These are phyloP conservation scores for Talaromyces trachyspermus DNA, from an alignment of 495 filamentous ascomycete species.

Conservation along the genomic window DNA sequence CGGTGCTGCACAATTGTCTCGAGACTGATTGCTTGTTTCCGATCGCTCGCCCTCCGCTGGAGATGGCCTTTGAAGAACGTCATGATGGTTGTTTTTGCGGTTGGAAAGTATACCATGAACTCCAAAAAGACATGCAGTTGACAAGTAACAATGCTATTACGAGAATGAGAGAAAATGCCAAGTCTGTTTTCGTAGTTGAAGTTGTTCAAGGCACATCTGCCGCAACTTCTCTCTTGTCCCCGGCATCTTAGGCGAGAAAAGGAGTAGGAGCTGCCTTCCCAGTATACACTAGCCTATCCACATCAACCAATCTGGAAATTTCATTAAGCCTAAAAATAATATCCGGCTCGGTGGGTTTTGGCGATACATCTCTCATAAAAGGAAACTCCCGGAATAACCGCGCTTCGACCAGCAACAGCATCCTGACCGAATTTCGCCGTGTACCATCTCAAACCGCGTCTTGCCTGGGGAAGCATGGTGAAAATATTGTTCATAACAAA, in stretches of 20 bases:
- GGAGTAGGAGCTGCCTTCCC: too few species aligned
- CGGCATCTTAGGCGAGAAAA: too few species aligned
- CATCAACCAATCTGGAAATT: too few species aligned
- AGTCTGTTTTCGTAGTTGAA: not conserved
- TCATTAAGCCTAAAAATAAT: too few species aligned
- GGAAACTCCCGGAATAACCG: conserved; percentile 69
- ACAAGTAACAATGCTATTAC: not conserved
- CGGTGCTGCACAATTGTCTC: not conserved
- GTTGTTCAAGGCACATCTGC: not conserved
- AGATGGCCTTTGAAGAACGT: conserved; percentile 1
- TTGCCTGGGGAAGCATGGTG: conserved; percentile 84
- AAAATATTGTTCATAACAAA: conserved; percentile 83
- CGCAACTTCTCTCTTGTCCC: too few species aligned
- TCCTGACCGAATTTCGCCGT: conserved; percentile 76
- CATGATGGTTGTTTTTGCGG: not conserved
- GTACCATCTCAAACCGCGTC: conserved; percentile 84
- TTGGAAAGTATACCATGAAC: not conserved
- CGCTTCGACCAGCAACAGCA: conserved; percentile 64
- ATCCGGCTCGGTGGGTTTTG: too few species aligned
- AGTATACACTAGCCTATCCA: too few species aligned
- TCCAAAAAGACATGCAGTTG: not conserved
- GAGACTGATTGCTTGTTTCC: not conserved
- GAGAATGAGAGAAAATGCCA: not conserved
- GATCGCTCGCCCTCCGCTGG: not conserved
- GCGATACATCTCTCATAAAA: conserved; percentile 31